Conservation (phyloP, 2,329 filamentous ascomycete genomes). For the Parasarocladium wereldwijsianum region DNA sequence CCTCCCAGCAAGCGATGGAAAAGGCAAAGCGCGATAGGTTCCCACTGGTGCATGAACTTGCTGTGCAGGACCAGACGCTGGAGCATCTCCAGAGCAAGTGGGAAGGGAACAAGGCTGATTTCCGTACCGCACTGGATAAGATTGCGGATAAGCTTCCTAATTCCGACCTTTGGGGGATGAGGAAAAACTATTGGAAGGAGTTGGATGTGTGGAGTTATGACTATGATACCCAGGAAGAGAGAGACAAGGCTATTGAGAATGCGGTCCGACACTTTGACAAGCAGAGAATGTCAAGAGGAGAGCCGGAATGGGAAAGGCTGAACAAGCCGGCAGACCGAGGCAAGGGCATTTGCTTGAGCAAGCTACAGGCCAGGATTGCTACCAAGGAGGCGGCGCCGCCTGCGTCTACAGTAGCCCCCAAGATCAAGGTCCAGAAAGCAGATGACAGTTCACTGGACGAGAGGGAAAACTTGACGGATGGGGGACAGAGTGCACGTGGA, state of each 20-base stretch:
- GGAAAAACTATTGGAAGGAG: conserved; percentile 46
- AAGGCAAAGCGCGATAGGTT: conserved; percentile 37
- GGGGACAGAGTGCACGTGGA: conserved; percentile 16
- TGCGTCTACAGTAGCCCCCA: conserved; percentile 32
- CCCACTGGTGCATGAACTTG: conserved; percentile 46
- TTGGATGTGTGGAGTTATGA: conserved; percentile 49
- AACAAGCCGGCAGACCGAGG: conserved; percentile 42
- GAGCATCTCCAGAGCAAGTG: conserved; percentile 35
- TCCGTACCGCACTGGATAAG: conserved; percentile 39
- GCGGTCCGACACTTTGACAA: conserved; percentile 46
- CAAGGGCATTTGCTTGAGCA: conserved; percentile 44
- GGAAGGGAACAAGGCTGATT: conserved; percentile 36
- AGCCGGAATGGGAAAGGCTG: conserved; percentile 47
- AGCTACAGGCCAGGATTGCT: conserved; percentile 43
- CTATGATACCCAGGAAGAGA: conserved; percentile 37
- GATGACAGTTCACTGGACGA: conserved; percentile 31
- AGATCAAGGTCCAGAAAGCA: conserved; percentile 32
- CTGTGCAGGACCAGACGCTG: conserved; percentile 34
- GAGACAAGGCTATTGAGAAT: conserved; percentile 46
- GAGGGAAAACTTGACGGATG: conserved; percentile 15
- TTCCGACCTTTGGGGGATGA: conserved; percentile 37
- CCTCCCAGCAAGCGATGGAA: conserved; percentile 35
- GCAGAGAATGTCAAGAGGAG: conserved; percentile 37
- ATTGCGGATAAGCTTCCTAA: conserved; percentile 36
- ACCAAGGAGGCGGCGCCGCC: conserved; percentile 22